Base-by-base conservation (phyloP, 768 basidiomycete genomes). In the Lactifluus rugatus region DNA sequence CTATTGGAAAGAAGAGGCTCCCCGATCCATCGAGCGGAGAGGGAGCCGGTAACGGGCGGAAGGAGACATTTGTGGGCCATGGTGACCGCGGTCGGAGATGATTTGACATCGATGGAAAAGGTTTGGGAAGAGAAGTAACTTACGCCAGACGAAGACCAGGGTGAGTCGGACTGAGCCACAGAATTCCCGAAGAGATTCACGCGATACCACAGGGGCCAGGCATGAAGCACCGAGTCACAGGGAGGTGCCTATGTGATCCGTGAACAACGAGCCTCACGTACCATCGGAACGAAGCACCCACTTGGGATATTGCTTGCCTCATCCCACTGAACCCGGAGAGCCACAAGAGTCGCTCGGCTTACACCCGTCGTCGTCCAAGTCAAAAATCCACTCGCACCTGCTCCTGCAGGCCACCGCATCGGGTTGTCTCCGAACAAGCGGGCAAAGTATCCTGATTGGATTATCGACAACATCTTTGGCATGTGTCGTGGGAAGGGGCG, bases 291-390 rank as follows among this genome's bases (percentile, higher is more conserved):
- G 77, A 41, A 71, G 71, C 52, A 83, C 81, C 0, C 80, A 80
- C 66, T 72, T 84, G 34, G 84, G 80, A 0, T 83, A 83, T 65
- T 71, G 78, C 58, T 72, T 84, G 41, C 80, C 81, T 5, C 81
- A 85, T 60, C 79, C 77, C 0, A 59, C 65, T 17, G 70, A 74
- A 17, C 65, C 76, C 39, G 80, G 81, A 10, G 76, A 80, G 3
- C 82, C 84, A 0, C 85, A 85, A 58, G n/a, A n/a, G n/a, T n/a
- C n/a, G n/a, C n/a, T 87, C 5, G 81, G 81, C 3, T 80, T 86
- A 55, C 68, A 75, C 50, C 78, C 0, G 85, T 83, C 0, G 85
- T 83, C 61, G 70, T 85, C 5, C 82, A 84, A 61, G 78, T 84
- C 48, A n/a, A n/a, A n/a, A n/a, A n/a, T n/a, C n/a, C n/a, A n/a